These are phyloP conservation scores for Aspergillus piperis DNA, from an alignment of 2,329 filamentous ascomycete genomes.

Conservation along the genomic window DNA sequence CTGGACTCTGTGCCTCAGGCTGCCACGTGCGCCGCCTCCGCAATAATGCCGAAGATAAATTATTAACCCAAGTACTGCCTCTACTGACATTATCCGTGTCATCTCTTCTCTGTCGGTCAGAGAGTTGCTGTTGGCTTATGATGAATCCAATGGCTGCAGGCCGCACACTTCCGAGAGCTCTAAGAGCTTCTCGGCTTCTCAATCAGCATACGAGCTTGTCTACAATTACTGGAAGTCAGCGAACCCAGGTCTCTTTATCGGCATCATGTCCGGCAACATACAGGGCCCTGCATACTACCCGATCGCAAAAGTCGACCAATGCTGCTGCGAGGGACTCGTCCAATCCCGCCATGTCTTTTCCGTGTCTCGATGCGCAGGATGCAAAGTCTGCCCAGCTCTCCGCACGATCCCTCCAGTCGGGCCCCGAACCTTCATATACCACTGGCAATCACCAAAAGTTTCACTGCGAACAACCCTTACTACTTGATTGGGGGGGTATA, in stretches of 20 bases:
- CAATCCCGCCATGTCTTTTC: slow-evolving; percentile 76
- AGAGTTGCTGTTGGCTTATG: background rate
- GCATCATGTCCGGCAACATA: background rate
- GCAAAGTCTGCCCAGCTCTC: slow-evolving; percentile 73
- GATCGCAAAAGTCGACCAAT: slow-evolving; percentile 59
- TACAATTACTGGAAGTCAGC: slow-evolving; percentile 10
- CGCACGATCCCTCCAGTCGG: slow-evolving; percentile 66
- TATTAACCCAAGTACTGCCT: background rate
- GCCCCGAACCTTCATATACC: slow-evolving; percentile 93
- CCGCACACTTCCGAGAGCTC: slow-evolving; percentile 18
- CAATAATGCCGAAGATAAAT: background rate
- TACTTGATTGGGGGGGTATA: slow-evolving; percentile 94
- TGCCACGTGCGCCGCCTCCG: background rate
- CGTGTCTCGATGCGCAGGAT: slow-evolving; percentile 84
- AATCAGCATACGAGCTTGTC: slow-evolving; percentile 13
- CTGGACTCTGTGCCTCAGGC: background rate
- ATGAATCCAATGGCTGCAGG: slow-evolving; percentile 22
- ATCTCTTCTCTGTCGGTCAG: too few relatives aligned
- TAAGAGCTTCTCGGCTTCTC: slow-evolving; percentile 11
- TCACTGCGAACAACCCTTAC: slow-evolving; percentile 70
- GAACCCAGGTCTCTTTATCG: slow-evolving; percentile 7
- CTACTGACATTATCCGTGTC: too few relatives aligned
- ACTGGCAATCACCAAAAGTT: slow-evolving; percentile 80
- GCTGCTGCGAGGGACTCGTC: too few relatives aligned
- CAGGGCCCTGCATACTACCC: slow-evolving; percentile 26